Evolutionary conservation across 805 yeast species (phyloP).

Genomic region (Starmerella floricola): DNA sequence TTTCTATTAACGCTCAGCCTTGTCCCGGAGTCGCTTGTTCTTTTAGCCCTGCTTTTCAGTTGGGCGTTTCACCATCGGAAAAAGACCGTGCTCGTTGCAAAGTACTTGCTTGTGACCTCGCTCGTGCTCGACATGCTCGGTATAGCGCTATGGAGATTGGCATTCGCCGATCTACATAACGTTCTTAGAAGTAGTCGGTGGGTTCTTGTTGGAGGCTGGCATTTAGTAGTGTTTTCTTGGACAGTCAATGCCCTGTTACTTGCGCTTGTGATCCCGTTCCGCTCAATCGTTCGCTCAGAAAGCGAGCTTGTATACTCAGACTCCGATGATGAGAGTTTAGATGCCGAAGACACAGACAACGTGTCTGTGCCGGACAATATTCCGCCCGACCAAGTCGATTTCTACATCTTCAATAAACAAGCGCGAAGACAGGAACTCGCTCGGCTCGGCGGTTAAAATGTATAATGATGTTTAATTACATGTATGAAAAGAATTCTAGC

Average conservation of each 20-base stretch:
- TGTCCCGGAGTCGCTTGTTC: slow-evolving; percentile 19
- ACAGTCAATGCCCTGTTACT: slow-evolving; percentile 15
- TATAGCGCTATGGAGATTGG: slow-evolving; percentile 15
- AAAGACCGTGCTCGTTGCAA: slow-evolving; percentile 17
- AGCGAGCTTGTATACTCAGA: not conserved
- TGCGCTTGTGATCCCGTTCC: slow-evolving; percentile 19
- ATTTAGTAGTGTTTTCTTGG: slow-evolving; percentile 17
- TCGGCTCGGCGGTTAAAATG: not conserved
- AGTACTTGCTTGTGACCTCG: slow-evolving; percentile 15
- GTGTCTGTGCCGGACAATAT: slow-evolving; percentile 21
- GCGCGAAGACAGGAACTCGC: slow-evolving; percentile 22
- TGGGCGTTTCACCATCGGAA: slow-evolving; percentile 20
- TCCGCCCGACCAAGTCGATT: slow-evolving; percentile 22
- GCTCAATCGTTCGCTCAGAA: slow-evolving; percentile 18
- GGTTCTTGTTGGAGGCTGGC: slow-evolving; percentile 22
- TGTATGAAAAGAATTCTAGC: no score
- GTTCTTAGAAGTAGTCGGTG: slow-evolving; percentile 19
- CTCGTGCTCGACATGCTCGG: slow-evolving; percentile 22
- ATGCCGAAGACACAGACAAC: slow-evolving; percentile 17
- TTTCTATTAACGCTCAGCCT: slow-evolving; percentile 23
- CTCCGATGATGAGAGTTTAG: slow-evolving; percentile 15
- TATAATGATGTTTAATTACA: not conserved
- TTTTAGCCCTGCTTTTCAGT: slow-evolving; percentile 18
- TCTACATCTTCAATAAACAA: slow-evolving; percentile 20
- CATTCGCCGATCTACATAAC: slow-evolving; percentile 13